Conservation (phyloP, 1,284 basidiomycete species). For the Rhodotorula sp. region DNA sequence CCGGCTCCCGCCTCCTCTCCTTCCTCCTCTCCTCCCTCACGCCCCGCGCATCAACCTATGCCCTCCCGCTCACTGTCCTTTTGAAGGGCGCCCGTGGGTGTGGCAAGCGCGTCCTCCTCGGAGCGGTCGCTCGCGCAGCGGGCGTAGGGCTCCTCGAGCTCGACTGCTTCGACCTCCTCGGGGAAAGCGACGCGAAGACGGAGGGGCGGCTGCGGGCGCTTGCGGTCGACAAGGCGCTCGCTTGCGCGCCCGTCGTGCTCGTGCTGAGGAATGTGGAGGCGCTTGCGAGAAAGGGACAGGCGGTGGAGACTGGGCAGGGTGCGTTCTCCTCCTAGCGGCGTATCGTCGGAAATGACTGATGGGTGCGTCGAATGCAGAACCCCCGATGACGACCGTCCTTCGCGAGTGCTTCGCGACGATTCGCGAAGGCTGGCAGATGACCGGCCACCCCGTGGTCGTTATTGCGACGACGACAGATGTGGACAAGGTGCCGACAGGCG, state of each 20-base stretch:
- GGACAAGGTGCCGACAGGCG: slow-evolving; percentile 65
- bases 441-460: slow-evolving; percentile 69
- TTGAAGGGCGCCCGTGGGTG: slow-evolving; percentile 68
- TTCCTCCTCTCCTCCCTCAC: slow-evolving; percentile 60
- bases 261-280: slow-evolving; percentile 83
- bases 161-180: slow-evolving; percentile 81
- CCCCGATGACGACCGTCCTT: slow-evolving; percentile 63
- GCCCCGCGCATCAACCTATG: slow-evolving; percentile 61
- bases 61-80: slow-evolving; percentile 66
- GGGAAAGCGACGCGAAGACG: slow-evolving; percentile 76
- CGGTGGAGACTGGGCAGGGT: slow-evolving; percentile 70
- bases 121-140: slow-evolving; percentile 61
- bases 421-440: slow-evolving; percentile 59
- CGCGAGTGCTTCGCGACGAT: slow-evolving; percentile 67
- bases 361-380: slow-evolving; percentile 55
- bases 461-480: slow-evolving; percentile 74
- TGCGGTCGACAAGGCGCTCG: slow-evolving; percentile 74
- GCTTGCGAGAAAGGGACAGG: slow-evolving; percentile 70
- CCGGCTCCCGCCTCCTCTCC: slow-evolving; percentile 38
- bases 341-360: not conserved
- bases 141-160: slow-evolving; percentile 84
- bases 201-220: slow-evolving; percentile 70
- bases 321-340: slow-evolving; percentile 9
- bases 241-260: slow-evolving; percentile 83
- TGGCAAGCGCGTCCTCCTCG: slow-evolving; percentile 67